A percentile compares a stretch with the other conserved stretches of the same genome.
phyloP scores from a whole-genome alignment of 768 basidiomycete genomes.

The Strobilomyces echinocephalus region DNA sequence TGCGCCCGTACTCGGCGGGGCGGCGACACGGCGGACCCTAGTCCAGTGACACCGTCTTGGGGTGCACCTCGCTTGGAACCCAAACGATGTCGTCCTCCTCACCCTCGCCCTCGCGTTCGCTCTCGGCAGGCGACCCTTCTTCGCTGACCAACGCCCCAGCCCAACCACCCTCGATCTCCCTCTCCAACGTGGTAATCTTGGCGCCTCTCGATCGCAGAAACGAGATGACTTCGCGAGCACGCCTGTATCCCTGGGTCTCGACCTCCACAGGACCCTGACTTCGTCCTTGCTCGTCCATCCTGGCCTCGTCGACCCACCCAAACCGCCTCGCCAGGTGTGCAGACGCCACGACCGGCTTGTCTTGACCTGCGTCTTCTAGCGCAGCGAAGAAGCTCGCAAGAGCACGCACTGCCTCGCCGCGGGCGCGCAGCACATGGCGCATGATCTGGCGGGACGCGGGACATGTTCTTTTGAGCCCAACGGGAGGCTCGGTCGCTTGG shows the following conservation, averaged over 20 bases:
- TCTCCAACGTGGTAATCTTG: constrained; percentile 50
- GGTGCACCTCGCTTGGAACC: constrained; percentile 19
- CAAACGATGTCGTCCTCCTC: constrained; percentile 33
- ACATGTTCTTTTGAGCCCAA: constrained; percentile 31
- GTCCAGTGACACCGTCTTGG: constrained; percentile 9
- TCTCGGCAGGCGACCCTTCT: constrained; percentile 20
- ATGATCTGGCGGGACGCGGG: constrained; percentile 81
- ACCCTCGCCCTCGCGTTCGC: constrained; percentile 20
- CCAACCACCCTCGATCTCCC: constrained; percentile 62
- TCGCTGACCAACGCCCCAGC: constrained; percentile 59
- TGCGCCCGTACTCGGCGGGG: constrained; percentile 2
- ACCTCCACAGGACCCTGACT: constrained; percentile 24
- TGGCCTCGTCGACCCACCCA: constrained; percentile 37
- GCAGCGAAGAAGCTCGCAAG: constrained; percentile 70
- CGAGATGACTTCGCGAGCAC: constrained; percentile 63
- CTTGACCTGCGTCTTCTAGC: constrained; percentile 45
- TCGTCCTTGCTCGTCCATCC: constrained; percentile 13
- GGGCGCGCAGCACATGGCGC: constrained; percentile 81
- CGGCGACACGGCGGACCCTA: constrained; percentile 13
- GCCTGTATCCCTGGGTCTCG: constrained; percentile 49
- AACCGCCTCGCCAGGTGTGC: constrained; percentile 45
- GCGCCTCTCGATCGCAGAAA: constrained; percentile 73
- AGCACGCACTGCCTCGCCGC: constrained; percentile 76
- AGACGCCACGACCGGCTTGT: constrained; percentile 44
- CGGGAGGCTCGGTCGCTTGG: constrained; percentile 36